Evolutionary conservation across 2,329 filamentous ascomycete genomes (phyloP).

Genomic region (Hortaea sp.): DNA sequence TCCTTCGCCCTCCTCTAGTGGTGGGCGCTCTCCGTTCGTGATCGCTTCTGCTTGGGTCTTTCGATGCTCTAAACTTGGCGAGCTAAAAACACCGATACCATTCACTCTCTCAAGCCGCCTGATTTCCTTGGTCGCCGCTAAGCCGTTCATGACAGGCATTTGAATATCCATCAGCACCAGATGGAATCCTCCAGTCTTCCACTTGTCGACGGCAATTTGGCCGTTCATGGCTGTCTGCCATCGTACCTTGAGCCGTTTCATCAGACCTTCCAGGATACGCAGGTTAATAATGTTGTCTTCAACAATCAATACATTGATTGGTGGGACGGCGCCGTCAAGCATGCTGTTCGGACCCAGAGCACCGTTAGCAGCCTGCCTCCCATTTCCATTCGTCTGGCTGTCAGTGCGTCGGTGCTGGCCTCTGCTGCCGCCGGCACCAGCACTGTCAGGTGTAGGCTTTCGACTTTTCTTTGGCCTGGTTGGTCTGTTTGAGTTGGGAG

Average conservation of each 20-base stretch:
- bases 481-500: slow-evolving; percentile 14
- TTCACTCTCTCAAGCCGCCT: slow-evolving; percentile 80
- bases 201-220: slow-evolving; percentile 83
- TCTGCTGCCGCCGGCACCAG: neutral
- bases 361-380: neutral
- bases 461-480: slow-evolving; percentile 15
- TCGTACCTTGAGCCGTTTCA: slow-evolving; percentile 88
- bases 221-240: slow-evolving; percentile 98
- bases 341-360: slow-evolving; percentile 26
- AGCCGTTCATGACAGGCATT: slow-evolving; percentile 37
- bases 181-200: slow-evolving; percentile 87
- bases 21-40: neutral
- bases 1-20: neutral
- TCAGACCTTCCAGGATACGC: slow-evolving; percentile 84
- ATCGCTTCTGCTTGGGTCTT: neutral
- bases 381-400: neutral
- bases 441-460: slow-evolving; percentile 17
- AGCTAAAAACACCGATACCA: slow-evolving; percentile 76
- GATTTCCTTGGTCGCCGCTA: slow-evolving; percentile 93
- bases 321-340: slow-evolving; percentile 75
- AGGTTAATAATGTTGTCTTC: slow-evolving; percentile 99
- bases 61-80: neutral
- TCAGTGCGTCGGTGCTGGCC: neutral
- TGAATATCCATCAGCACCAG: slow-evolving; percentile 91
- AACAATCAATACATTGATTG: slow-evolving; percentile 94